These are phyloP conservation scores for Cephalotrichum gorgonifer DNA, from an alignment of 2,329 filamentous ascomycete genomes.

Conservation along the genomic window DNA sequence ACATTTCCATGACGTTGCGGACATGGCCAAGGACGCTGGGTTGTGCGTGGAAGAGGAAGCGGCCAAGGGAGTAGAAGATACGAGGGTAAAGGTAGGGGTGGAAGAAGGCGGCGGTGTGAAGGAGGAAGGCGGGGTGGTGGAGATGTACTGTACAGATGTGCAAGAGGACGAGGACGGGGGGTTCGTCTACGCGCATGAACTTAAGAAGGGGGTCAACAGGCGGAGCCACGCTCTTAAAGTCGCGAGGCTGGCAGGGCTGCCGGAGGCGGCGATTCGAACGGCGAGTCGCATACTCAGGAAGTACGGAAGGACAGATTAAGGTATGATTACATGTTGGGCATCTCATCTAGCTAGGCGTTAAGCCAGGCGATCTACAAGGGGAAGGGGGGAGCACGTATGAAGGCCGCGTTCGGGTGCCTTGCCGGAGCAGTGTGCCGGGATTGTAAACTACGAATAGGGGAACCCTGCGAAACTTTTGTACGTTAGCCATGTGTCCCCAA, in stretches of 20 bases:
- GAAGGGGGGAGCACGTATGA: too few relatives aligned
- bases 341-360: too few relatives aligned
- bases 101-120: constrained; percentile 5
- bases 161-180: constrained; percentile 58
- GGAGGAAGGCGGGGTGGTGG: constrained; percentile 34
- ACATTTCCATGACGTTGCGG: constrained; percentile 80
- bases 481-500: constrained; percentile 26
- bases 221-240: constrained; percentile 91
- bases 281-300: constrained; percentile 47
- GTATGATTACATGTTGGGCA: background rate
- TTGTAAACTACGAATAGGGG: background rate
- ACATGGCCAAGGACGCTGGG: constrained; percentile 53
- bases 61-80: constrained; percentile 8
- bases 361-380: too few relatives aligned
- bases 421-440: too few relatives aligned
- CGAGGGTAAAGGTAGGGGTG: background rate
- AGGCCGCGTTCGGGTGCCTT: too few relatives aligned
- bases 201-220: constrained; percentile 74
- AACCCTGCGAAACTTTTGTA: background rate
- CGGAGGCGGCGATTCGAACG: constrained; percentile 58
- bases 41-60: constrained; percentile 22
- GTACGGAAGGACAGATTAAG: background rate
- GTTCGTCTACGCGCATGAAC: constrained; percentile 78
- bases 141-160: constrained; percentile 82
- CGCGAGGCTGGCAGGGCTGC: constrained; percentile 75